Evolutionary conservation across 345 rosid species (phyloP).

Genomic region (Boechera stricta): DNA sequence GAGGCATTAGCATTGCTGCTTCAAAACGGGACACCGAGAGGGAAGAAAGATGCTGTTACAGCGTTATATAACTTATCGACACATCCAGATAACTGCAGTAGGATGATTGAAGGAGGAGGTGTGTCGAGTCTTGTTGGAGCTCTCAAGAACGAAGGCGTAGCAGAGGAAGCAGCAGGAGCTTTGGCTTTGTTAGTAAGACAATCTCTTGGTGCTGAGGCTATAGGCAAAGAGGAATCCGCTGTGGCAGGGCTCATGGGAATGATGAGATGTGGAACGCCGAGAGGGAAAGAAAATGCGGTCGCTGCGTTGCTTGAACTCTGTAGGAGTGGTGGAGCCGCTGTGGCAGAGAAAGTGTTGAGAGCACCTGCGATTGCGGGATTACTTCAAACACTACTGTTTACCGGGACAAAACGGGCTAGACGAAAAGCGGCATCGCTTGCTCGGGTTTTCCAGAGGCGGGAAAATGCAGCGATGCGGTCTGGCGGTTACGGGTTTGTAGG

Average conservation of each 20-base stretch:
- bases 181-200: constrained; percentile 86
- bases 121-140: constrained; percentile 76
- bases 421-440: constrained; percentile 96
- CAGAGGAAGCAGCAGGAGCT: constrained; percentile 93
- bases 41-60: constrained; percentile 95
- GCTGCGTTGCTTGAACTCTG: constrained; percentile 94
- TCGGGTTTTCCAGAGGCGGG: constrained; percentile 82
- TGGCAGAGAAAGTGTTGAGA: constrained; percentile 70
- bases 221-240: constrained; percentile 76
- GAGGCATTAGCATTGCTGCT: constrained; percentile 77
- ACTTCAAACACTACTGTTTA: constrained; percentile 78
- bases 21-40: constrained; percentile 75
- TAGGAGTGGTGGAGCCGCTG: constrained; percentile 74
- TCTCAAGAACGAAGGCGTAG: constrained; percentile 72
- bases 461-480: constrained; percentile 57
- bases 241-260: constrained; percentile 69
- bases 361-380: constrained; percentile 83
- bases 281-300: constrained; percentile 95
- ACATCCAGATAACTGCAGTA: constrained; percentile 74
- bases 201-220: constrained; percentile 74
- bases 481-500: constrained; percentile 73
- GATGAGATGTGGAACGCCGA: constrained; percentile 92
- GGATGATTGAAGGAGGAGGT: constrained; percentile 85
- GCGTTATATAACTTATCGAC: constrained; percentile 89
- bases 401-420: constrained; percentile 93